A percentile compares a stretch with the other conserved stretches of the same genome.
These are phyloP conservation scores for Ammopiptanthus mongolicus DNA, from an alignment of 306 rosid species.

Conservation along the genomic window DNA sequence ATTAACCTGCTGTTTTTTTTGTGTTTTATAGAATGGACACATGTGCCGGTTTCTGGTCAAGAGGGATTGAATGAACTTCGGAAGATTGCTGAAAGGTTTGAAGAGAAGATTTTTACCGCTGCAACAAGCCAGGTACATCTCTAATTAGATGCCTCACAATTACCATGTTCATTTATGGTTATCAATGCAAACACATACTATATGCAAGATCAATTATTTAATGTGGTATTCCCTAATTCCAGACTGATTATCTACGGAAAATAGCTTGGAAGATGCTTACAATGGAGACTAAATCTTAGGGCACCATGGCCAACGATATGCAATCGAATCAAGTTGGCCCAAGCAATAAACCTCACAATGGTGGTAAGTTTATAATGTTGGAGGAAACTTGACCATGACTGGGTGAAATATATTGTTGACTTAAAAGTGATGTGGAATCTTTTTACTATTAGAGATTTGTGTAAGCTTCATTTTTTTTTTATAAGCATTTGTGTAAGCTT, in stretches of 20 bases:
- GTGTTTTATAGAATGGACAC: slow-evolving; percentile 70
- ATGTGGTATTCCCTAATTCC: slow-evolving; percentile 18
- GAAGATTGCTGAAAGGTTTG: slow-evolving; percentile 78
- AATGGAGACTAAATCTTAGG: slow-evolving; percentile 70
- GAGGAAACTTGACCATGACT: no score
- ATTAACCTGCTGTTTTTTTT: slow-evolving; percentile 5
- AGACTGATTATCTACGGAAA: slow-evolving; percentile 47
- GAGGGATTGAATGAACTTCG: slow-evolving; percentile 72
- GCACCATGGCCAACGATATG: slow-evolving; percentile 26
- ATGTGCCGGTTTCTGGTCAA: slow-evolving; percentile 62
- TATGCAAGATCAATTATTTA: slow-evolving; percentile 1
- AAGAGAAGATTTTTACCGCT: slow-evolving; percentile 73
- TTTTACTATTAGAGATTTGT: no score
- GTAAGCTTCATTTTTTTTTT: no score
- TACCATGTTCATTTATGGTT: neutral
- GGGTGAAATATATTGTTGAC: no score
- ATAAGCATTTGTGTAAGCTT: no score
- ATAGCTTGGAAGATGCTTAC: slow-evolving; percentile 49
- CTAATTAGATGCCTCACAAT: neutral
- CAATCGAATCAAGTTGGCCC: slow-evolving; percentile 45
- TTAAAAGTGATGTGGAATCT: no score
- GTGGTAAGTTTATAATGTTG: no score
- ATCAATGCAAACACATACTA: neutral
- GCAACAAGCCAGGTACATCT: slow-evolving; percentile 66
- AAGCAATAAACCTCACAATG: slow-evolving; percentile 56